Evolutionary conservation across 129 eudicot genomes (phyloP), one percentile per base, ranked within the genome.

Genomic region (Pittosporum tobira): DNA sequence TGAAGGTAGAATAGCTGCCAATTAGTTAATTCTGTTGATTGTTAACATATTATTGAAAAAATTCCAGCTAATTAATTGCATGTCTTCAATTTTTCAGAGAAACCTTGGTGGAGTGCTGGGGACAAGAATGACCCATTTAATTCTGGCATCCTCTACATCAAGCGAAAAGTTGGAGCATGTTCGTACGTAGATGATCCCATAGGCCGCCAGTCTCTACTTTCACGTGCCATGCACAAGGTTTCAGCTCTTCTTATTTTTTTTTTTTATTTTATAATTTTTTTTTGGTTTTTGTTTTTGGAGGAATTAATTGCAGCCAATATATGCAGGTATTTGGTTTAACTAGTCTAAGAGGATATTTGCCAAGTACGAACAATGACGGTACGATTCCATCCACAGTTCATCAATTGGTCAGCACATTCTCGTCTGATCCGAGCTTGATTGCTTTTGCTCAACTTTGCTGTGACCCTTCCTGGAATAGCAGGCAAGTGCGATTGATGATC

Each of bases 171-270:
- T 48, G 99, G 96, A 71, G 81, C 96, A 43, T 91, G 96, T 74
- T 87, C 96, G 18, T 91, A 91, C 66, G 90, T 84, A 36, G 99
- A 91, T 63, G 99, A 91, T 63, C 99, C 99, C 30, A 70, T 79
- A 63, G 96, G 99, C 25, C 77, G 94, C 54, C 99, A 87, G 72
- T 87, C 96, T 47, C 64, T 91, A 62, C 78, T 91, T 61, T 91
- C 99, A 74, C 80, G 99, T 57, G 83, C 99, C 50, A 86, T 91
- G 90, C 95, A 91, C 71, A 91, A 91, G 96, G 99, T 90, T 56
- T 48, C 53, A 36, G 2, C 54, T 67, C 65, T 26, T 25, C 37
- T 26, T 7, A 13, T n/a, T 6, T 11, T 19, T n/a, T 2, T 36
- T 36, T 36, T 16, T 40, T 61, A 34, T 56, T 48, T 29, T n/a